Base-by-base conservation (phyloP, 768 basidiomycete genomes). In the Chalciporus chontae region DNA sequence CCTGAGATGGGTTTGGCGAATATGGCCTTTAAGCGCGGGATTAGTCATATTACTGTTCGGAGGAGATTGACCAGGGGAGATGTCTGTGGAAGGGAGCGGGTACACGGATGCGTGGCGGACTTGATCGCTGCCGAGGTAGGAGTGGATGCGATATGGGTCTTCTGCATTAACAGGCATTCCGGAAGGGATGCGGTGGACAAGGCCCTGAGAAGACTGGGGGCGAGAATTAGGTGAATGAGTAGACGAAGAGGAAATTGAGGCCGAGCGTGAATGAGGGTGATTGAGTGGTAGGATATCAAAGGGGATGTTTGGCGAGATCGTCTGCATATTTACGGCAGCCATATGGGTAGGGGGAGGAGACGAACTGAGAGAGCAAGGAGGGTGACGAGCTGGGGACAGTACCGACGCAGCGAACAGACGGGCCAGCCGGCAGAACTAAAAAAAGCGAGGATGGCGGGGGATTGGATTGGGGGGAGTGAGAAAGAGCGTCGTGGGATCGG, bases 11-110 rank as follows among this genome's bases (percentile, higher is more conserved):
- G 79, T 77, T 24, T 82, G 81, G 57, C 87, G 84, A 56, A 85
- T 77, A 60, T 86, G 85, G 60, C 80, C 81, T 75, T 90, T 90
- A 58, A 88, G 76, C 47, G 84, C 80, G 51, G 86, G 81, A 71
- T 86, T 89, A 49, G 77, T 72, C 72, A 87, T 73, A 70, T 82
- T 84, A 69, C 81, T 78, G 67, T 83, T 87, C n/a, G 85, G 85
- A 48, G 85, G 83, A 7, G 85, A 85, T 73, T 85, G 78, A 52
- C 67, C 71, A 55, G 77, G 72, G 49, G 77, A 70, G 56, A 76
- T 57, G 62, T 72, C 75, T 27, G 66, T 52, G 44, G 71, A 63
- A 18, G 69, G 50, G 57, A 76, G 65, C 31, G 77, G 67, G 57
- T 74, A 79, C 24, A 66, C 54, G 31, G 77, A 71, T 45, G 73